Conservation (phyloP, 352 stramenopile genomes). For the Phytophthora meadii region DNA sequence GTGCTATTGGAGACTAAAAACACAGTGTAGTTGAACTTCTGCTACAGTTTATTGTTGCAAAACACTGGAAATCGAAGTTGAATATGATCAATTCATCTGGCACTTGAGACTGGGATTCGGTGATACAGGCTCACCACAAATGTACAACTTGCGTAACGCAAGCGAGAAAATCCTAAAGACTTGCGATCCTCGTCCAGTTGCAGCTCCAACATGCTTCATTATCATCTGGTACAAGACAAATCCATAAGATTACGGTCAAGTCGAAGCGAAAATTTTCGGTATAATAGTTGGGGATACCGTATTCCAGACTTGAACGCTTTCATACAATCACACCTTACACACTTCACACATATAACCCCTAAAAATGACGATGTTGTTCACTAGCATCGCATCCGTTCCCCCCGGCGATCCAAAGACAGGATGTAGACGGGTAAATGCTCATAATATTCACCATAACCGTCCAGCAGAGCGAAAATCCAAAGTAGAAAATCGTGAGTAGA, state of each 20-base stretch:
- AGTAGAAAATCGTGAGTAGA: constrained; percentile 39
- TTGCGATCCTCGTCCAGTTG: constrained; percentile 4
- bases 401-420: constrained; percentile 27
- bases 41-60: too few species aligned
- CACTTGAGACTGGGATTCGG: too few species aligned
- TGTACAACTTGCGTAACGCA: too few species aligned
- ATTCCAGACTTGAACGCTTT: too few species aligned
- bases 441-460: constrained; percentile 40
- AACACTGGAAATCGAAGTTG: too few species aligned
- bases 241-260: constrained; percentile 9
- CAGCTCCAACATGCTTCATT: neutral
- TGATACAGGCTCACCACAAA: too few species aligned
- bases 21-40: too few species aligned
- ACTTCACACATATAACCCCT: neutral
- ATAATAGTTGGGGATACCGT: too few species aligned
- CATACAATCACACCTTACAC: neutral
- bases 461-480: constrained; percentile 30
- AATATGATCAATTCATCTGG: too few species aligned
- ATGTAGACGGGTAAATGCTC: constrained; percentile 35
- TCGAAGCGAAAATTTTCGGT: too few species aligned
- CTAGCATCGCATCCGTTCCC: constrained; percentile 19
- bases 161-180: neutral
- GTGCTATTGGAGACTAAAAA: neutral
- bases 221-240: constrained; percentile 11
- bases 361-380: constrained; percentile 1